These are phyloP conservation scores for Rhododendron molle DNA, from an alignment of 148 eudicot genomes.

Conservation along the genomic window DNA sequence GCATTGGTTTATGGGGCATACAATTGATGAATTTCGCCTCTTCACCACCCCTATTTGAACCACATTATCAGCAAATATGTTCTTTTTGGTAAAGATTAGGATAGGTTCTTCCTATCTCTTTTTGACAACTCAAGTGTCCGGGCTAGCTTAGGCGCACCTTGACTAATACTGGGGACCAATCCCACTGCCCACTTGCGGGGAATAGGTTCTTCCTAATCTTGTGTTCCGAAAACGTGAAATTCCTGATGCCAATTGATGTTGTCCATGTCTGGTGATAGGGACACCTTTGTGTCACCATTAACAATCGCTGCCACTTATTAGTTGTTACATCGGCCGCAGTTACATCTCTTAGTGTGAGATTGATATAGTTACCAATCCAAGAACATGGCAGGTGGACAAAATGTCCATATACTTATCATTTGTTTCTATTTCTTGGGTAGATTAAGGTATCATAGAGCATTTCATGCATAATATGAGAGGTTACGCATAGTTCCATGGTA, in stretches of 20 bases:
- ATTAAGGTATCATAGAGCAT: not conserved
- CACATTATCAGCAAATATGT: not conserved
- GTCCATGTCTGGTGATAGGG: not conserved
- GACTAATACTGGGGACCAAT: no score
- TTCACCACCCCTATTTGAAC: not conserved
- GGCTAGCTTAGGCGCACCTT: no score
- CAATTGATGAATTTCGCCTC: not conserved
- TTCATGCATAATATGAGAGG: not conserved
- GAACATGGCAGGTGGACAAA: not conserved
- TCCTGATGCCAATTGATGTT: not conserved
- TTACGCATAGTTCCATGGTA: not conserved
- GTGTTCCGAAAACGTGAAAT: not conserved
- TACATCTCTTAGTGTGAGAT: not conserved
- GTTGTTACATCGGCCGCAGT: not conserved
- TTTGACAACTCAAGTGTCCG: not conserved
- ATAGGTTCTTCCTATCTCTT: not conserved
- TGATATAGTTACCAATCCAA: not conserved
- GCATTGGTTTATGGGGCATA: not conserved
- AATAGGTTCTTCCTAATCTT: not conserved
- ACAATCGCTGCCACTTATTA: not conserved
- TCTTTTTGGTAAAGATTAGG: not conserved
- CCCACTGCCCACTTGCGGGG: no score
- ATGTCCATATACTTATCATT: not conserved
- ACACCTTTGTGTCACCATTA: not conserved
- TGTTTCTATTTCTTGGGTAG: not conserved